phyloP scores from a whole-genome alignment of 2,329 filamentous ascomycete genomes.

The Metarhizium sp. region DNA sequence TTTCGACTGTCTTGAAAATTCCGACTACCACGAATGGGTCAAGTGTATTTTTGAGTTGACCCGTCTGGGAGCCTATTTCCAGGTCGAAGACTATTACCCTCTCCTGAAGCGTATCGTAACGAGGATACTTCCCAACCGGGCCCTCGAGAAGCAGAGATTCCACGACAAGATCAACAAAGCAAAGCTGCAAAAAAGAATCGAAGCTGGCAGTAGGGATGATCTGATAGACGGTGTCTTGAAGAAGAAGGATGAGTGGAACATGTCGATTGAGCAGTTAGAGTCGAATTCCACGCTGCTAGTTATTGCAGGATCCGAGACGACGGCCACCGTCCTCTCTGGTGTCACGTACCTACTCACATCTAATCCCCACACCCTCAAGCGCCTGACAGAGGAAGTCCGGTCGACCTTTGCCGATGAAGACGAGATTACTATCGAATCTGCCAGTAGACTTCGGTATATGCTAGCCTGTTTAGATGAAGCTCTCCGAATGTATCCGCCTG shows the following conservation, averaged over 20 bases:
- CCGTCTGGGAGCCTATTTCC: background rate
- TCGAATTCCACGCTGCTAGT: conserved; percentile 11
- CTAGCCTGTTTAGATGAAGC: conserved; percentile 31
- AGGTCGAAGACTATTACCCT: conserved; percentile 1
- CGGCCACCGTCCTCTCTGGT: conserved; percentile 20
- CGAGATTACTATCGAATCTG: conserved; percentile 27
- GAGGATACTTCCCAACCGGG: background rate
- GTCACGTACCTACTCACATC: conserved; percentile 18
- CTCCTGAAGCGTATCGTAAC: background rate
- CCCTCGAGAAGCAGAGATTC: background rate
- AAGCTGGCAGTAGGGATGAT: background rate
- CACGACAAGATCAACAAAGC: background rate
- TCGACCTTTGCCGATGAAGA: conserved; percentile 21
- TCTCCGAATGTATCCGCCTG: conserved; percentile 27
- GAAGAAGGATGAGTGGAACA: background rate
- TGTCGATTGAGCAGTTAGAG: conserved; percentile 1
- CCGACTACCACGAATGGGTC: conserved; percentile 15
- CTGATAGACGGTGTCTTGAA: background rate
- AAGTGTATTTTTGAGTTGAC: conserved; percentile 8
- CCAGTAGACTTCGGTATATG: conserved; percentile 26
- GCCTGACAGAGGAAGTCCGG: conserved; percentile 29
- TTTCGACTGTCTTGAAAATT: conserved; percentile 14
- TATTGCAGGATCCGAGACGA: conserved; percentile 24
- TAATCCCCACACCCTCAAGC: conserved; percentile 12
- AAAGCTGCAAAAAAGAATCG: background rate